A percentile compares a stretch with the other conserved stretches of the same genome.
phyloP scores from a whole-genome alignment of 2,329 filamentous ascomycete genomes.

The Fusarium beomiforme region DNA sequence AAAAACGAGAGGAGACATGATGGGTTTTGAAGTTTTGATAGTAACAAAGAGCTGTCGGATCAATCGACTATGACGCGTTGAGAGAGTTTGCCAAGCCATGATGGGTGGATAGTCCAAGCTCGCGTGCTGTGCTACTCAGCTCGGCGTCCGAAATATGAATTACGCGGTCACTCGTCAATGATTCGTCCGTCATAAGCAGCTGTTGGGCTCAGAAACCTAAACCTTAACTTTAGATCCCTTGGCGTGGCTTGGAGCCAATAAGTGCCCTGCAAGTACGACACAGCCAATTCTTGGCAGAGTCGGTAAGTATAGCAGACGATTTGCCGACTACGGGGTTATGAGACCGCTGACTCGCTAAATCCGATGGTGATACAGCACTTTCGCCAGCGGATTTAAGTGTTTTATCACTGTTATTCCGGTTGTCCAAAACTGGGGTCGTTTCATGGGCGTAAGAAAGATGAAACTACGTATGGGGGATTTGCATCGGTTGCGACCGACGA shows the following conservation, averaged over 20 bases:
- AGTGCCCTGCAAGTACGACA: not conserved
- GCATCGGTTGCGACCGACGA: not conserved
- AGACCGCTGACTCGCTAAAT: constrained; percentile 6
- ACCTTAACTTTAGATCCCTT: constrained; percentile 19
- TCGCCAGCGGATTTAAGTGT: not conserved
- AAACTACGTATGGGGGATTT: not conserved
- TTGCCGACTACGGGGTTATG: constrained; percentile 13
- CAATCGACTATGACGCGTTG: constrained; percentile 17
- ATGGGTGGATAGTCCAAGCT: not conserved
- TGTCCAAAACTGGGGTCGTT: not conserved
- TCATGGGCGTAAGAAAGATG: not conserved
- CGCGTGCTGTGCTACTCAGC: not conserved
- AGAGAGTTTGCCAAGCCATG: constrained; percentile 12
- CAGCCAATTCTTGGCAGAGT: constrained; percentile 4
- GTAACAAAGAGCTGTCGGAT: not conserved
- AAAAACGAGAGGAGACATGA: not conserved
- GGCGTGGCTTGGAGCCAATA: constrained; percentile 15
- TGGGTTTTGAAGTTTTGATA: not conserved
- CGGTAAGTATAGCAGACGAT: not conserved
- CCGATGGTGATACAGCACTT: not conserved
- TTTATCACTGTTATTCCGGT: constrained; percentile 2
- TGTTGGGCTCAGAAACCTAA: constrained; percentile 13
- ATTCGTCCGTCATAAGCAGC: constrained; percentile 1
- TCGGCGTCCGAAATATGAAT: constrained; percentile 18
- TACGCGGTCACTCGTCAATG: constrained; percentile 10